phyloP scores from a whole-genome alignment of 192 early-diverging fungal species.

The Backusella morwellensis region DNA sequence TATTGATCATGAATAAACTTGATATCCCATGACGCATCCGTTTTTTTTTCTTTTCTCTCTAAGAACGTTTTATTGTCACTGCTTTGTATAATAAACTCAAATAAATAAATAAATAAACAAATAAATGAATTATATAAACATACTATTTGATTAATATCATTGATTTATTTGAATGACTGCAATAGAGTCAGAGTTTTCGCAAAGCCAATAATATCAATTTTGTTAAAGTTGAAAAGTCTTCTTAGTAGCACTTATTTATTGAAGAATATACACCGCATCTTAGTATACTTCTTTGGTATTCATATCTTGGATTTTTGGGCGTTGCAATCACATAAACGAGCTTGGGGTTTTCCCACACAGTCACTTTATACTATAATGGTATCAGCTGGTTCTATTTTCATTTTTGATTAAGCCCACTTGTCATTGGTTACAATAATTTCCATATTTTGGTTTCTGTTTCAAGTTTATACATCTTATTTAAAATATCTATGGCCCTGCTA shows the following conservation, averaged over 20 bases:
- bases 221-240: no score
- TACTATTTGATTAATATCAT: neutral
- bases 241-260: no score
- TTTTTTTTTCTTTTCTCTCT: neutral
- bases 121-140: neutral
- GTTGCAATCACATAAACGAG: neutral
- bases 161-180: neutral
- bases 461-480: neutral
- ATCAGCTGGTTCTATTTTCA: neutral
- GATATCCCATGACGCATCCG: no score
- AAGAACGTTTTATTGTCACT: neutral
- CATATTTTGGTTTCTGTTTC: neutral
- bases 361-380: neutral
- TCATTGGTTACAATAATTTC: neutral
- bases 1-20: neutral
- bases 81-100: neutral
- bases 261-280: no score
- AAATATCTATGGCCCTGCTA: no score
- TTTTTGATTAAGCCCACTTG: neutral
- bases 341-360: neutral
- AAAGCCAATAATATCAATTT: no score
- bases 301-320: neutral
- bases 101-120: constrained; percentile 3
- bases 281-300: no score
- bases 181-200: neutral